phyloP scores from a whole-genome alignment of 225 moss, liverwort and hornwort genomes.

The Thuidium tamariscinum region DNA sequence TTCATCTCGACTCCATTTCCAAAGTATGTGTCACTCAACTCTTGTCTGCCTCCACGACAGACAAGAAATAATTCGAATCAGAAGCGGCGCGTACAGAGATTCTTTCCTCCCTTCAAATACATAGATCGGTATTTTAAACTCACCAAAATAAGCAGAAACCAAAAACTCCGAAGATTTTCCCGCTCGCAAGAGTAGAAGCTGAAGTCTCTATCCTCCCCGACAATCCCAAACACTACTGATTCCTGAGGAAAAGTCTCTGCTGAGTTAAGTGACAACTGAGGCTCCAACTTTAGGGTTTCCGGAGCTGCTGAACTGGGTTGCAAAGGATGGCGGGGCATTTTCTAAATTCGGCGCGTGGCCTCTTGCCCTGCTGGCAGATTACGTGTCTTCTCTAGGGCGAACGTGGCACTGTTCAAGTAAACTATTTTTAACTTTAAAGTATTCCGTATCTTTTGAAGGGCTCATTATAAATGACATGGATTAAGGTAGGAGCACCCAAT shows the following conservation, averaged over 20 bases:
- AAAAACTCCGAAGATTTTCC: neutral
- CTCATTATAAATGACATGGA: neutral
- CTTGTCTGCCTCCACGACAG: neutral
- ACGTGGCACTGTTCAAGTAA: neutral
- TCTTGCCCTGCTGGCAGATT: neutral
- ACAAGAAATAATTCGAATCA: neutral
- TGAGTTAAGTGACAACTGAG: neutral
- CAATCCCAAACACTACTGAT: neutral
- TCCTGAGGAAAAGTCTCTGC: neutral
- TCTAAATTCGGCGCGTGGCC: neutral
- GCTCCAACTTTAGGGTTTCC: constrained; percentile 4
- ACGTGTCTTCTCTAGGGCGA: neutral
- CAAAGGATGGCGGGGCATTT: neutral
- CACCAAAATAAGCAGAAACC: neutral
- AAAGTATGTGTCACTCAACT: neutral
- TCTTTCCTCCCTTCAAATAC: neutral
- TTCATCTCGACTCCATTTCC: neutral
- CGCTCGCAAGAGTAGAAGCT: neutral
- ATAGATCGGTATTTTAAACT: neutral
- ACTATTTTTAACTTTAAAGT: neutral
- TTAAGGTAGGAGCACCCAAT: too few species aligned
- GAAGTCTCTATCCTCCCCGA: neutral
- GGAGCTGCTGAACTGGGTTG: neutral
- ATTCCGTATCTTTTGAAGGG: neutral
- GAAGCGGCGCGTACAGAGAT: neutral